Evolutionary conservation across 2,329 filamentous ascomycete species (phyloP), one percentile per base, ranked within the genome.

Genomic region (Byssochlamys sp.): DNA sequence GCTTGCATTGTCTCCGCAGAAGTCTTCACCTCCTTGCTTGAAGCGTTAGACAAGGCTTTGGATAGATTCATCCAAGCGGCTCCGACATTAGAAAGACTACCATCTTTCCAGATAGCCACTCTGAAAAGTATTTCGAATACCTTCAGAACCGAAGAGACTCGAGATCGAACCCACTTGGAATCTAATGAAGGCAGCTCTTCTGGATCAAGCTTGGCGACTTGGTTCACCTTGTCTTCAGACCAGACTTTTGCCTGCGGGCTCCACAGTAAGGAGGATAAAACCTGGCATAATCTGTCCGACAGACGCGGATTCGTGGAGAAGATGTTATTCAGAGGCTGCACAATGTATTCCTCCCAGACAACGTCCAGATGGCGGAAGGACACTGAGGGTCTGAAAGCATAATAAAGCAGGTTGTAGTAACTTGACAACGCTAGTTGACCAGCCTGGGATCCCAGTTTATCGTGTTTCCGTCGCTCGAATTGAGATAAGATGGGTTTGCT

Each of bases 11-110:
- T 89, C 60, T 97, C 92, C 11, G 82, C 82, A 0, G 90, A 91
- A 5, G 91, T 86, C 65, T 92, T 95, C 64, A 99, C 87, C 72
- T 99, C 94, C 72, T 96, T 95, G 61, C 83, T 88, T 19, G 81
- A 80, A 1, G 81, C 78, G 54, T 83, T 78, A 7, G 82, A 79
- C n/a, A 92, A 67, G 14, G 77, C 75, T 57, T 83, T 82, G 55
- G 80, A 75, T 54, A 90, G 85, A 55, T 80, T 81, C 57, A 75
- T 79, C 71, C 84, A 82, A 2, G 90, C 72, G 24, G 86, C 76
- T 9, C 85, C 80, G 7, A 87, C 76, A 45, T 69, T 63, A 2
- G 72, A 74, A 12, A 65, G 62, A 25, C 65, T 58, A 31, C 78
- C 73, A 10, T 74, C 69, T 58, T 69, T 72, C 76, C 80, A 83